These are phyloP conservation scores for Themeda triandra DNA, from an alignment of 176 grass and related monocot genomes.

Conservation along the genomic window DNA sequence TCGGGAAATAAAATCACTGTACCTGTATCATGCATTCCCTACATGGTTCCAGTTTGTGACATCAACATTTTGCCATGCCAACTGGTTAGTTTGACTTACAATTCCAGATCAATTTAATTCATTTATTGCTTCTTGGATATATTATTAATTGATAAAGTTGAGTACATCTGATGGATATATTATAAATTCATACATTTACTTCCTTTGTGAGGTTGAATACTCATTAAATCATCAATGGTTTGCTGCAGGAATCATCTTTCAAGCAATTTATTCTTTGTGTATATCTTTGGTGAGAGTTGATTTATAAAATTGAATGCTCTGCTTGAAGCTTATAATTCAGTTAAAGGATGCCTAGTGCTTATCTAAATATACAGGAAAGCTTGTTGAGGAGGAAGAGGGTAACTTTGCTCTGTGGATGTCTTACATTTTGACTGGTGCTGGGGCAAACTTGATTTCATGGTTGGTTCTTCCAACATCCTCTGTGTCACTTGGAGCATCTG, in stretches of 20 bases:
- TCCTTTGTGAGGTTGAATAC: constrained; percentile 18
- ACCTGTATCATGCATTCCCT: constrained; percentile 77
- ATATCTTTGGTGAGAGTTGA: constrained; percentile 94
- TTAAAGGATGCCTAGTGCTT: constrained; percentile 20
- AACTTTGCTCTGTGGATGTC: constrained; percentile 92
- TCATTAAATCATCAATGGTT: constrained; percentile 15
- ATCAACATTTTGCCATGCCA: constrained; percentile 95
- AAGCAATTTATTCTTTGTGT: constrained; percentile 98
- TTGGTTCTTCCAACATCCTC: constrained; percentile 70
- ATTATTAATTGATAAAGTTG: not conserved
- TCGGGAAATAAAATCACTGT: constrained; percentile 57
- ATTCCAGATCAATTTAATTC: not conserved
- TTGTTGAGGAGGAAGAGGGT: constrained; percentile 97
- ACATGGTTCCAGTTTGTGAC: constrained; percentile 94
- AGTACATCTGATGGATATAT: not conserved
- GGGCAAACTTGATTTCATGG: constrained; percentile 92
- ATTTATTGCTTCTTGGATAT: constrained; percentile 1
- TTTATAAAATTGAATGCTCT: constrained; percentile 34
- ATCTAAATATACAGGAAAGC: constrained; percentile 66
- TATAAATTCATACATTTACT: constrained; percentile 8
- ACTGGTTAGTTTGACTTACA: constrained; percentile 62
- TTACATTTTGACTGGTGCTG: constrained; percentile 93
- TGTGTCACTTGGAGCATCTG: constrained; percentile 91
- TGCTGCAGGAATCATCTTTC: constrained; percentile 93
- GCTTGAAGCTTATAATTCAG: constrained; percentile 21